Percentiles rank a stretch among this genome's conserved stretches.
phyloP scores from a whole-genome alignment of 2,329 filamentous ascomycete species.

The Aspergillus novoparasiticus region DNA sequence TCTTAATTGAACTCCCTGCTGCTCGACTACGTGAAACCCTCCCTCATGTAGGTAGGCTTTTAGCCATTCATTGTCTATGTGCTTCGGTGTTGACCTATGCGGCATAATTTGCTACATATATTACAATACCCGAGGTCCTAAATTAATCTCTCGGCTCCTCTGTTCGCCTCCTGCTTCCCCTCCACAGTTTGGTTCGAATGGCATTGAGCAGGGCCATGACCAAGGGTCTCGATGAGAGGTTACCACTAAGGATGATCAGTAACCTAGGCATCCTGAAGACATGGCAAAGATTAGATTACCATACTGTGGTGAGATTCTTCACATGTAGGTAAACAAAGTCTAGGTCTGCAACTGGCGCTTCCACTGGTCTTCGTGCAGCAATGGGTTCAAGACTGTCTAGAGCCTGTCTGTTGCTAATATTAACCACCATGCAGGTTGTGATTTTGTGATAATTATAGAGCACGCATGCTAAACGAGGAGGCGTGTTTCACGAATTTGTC shows the following conservation, averaged over 20 bases:
- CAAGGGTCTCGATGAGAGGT: not conserved
- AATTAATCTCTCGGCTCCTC: not conserved
- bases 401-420: not conserved
- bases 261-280: not conserved
- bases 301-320: not conserved
- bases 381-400: not conserved
- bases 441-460: not conserved
- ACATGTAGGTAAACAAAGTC: not conserved
- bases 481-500: not conserved
- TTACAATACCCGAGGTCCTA: not conserved
- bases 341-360: not conserved
- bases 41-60: too few relatives aligned
- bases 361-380: not conserved
- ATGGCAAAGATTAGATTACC: not conserved
- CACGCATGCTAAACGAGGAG: not conserved
- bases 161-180: not conserved
- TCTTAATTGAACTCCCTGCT: too few relatives aligned
- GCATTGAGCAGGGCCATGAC: not conserved
- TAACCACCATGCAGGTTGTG: not conserved
- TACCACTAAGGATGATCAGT: not conserved
- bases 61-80: too few relatives aligned
- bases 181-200: not conserved
- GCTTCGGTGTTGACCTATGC: not conserved
- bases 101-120: not conserved
- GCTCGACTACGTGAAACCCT: too few relatives aligned